Percentiles rank a stretch among this genome's conserved stretches.
Evolutionary conservation across 345 rosid species (phyloP).

Genomic region (Murraya paniculata): DNA sequence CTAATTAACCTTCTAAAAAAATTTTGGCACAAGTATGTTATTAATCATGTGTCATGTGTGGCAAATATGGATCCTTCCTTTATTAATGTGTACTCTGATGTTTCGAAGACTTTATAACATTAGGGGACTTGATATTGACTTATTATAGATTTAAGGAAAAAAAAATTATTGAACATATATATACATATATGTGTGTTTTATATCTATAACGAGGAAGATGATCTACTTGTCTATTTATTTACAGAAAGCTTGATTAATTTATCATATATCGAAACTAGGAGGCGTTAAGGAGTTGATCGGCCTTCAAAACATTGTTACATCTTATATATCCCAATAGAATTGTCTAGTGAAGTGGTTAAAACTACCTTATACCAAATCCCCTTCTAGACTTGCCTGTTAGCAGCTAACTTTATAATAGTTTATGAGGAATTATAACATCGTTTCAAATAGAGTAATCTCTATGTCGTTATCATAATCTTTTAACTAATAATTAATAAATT

Average conservation of each 20-base stretch:
- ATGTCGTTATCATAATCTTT: background rate
- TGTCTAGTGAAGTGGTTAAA: slow-evolving; percentile 22
- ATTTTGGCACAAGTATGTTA: no score
- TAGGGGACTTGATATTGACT: no score
- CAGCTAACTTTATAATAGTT: background rate
- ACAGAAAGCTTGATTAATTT: slow-evolving; percentile 2
- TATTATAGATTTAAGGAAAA: no score
- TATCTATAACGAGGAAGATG: background rate
- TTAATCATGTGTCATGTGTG: no score
- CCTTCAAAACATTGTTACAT: slow-evolving; percentile 6
- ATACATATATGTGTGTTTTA: no score
- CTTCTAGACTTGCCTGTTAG: background rate
- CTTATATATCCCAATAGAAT: background rate
- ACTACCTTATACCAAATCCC: slow-evolving; percentile 3
- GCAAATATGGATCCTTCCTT: no score
- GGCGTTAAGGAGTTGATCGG: slow-evolving; percentile 19
- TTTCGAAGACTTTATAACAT: no score
- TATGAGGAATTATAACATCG: background rate
- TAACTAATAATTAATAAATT: background rate
- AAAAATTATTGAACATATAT: background rate
- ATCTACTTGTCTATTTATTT: background rate
- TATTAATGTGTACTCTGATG: no score
- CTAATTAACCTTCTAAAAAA: no score
- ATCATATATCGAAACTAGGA: background rate
- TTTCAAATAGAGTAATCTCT: no score